phyloP scores from a whole-genome alignment of 371 early-diverging fungal genomes.

The Rhizopus delemar region DNA sequence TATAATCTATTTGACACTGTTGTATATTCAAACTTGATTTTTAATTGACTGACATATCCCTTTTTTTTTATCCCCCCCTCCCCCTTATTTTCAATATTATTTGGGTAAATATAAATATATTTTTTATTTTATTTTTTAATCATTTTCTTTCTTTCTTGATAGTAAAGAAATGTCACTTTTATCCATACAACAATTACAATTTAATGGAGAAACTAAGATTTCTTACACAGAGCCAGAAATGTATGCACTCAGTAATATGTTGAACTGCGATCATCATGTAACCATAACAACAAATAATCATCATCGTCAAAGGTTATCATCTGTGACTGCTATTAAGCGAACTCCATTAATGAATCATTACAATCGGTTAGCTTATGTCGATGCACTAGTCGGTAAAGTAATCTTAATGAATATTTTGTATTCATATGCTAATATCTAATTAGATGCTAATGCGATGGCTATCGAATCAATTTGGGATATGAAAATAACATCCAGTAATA shows the following conservation, averaged over 20 bases:
- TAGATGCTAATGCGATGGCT: constrained; percentile 60
- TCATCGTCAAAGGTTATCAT: not conserved
- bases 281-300: not conserved
- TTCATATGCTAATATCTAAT: not conserved
- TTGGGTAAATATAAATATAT: constrained; percentile 34
- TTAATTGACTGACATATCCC: too few relatives aligned
- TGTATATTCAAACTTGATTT: too few relatives aligned
- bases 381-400: constrained; percentile 29
- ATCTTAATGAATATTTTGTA: not conserved
- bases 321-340: constrained; percentile 11
- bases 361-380: constrained; percentile 30
- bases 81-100: constrained; percentile 9
- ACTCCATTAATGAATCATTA: constrained; percentile 7
- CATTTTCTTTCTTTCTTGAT: not conserved
- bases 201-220: constrained; percentile 1
- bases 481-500: constrained; percentile 3
- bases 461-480: constrained; percentile 59
- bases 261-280: constrained; percentile 6
- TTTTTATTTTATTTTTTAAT: constrained; percentile 1
- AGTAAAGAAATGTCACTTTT: constrained; percentile 20
- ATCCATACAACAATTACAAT: constrained; percentile 32
- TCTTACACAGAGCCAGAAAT: constrained; percentile 42
- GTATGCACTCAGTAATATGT: constrained; percentile 24
- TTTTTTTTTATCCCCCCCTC: too few relatives aligned
- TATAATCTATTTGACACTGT: constrained; percentile 24